Evolutionary conservation across 2,329 filamentous ascomycete species (phyloP).

Genomic region (Knufia petricola): DNA sequence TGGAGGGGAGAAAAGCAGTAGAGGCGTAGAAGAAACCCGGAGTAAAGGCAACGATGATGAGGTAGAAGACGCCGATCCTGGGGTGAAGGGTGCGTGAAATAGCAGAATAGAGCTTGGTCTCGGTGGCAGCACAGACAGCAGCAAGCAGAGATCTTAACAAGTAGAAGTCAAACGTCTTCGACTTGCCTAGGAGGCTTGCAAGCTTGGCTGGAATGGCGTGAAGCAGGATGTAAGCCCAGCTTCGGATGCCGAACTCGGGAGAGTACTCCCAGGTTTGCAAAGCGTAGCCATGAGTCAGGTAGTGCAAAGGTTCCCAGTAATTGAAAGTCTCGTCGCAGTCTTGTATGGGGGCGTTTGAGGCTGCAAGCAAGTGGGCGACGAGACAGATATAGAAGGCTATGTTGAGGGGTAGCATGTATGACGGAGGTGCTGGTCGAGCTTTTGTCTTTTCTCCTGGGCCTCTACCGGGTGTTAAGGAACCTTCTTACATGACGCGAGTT

Average conservation of each 20-base stretch:
- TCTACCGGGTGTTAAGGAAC: not conserved
- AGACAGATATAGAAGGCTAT: constrained; percentile 74
- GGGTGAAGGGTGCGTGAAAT: constrained; percentile 69
- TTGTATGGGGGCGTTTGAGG: constrained; percentile 79
- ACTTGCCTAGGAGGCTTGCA: constrained; percentile 44
- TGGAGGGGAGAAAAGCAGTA: constrained; percentile 78
- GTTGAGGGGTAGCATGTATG: constrained; percentile 60
- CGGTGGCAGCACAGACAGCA: constrained; percentile 66
- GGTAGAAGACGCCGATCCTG: constrained; percentile 74
- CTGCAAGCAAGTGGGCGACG: constrained; percentile 62
- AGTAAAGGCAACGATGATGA: constrained; percentile 65
- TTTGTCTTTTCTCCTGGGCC: constrained; percentile 25
- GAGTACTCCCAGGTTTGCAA: constrained; percentile 99
- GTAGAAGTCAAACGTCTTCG: constrained; percentile 65
- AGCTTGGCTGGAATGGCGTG: constrained; percentile 66
- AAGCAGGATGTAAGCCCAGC: constrained; percentile 79
- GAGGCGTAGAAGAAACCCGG: constrained; percentile 92
- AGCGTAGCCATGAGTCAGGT: constrained; percentile 83
- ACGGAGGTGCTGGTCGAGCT: constrained; percentile 29
- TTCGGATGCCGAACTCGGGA: constrained; percentile 85
- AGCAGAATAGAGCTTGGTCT: constrained; percentile 70
- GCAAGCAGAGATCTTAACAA: constrained; percentile 68
- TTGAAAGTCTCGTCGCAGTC: constrained; percentile 99
- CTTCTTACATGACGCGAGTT: not conserved
- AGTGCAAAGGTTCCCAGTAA: constrained; percentile 97